Evolutionary conservation across 345 rosid genomes (phyloP), one percentile per base, ranked within the genome.

Genomic region (Citrus australasica): DNA sequence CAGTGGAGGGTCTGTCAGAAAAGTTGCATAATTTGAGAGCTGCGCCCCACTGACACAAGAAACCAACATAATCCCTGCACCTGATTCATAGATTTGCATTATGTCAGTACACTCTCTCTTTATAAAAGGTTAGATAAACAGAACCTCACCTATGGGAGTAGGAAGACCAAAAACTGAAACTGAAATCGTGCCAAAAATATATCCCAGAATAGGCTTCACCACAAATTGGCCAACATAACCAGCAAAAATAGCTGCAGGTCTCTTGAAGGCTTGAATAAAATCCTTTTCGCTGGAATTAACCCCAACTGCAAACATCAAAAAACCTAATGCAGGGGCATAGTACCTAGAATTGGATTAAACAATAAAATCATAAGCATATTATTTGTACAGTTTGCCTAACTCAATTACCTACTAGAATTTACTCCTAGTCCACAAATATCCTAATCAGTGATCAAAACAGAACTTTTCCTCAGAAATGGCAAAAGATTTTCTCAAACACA

Each of bases 21-120:
- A 95, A 69, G 99, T 92, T 0, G 99, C 95, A 83, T 95, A 95
- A 83, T 86, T 95, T 67, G 99, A 93, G 68, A 95, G 87, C 89
- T 95, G 99, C 63, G 99, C 98, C 37, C 99, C 98, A 62, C 99
- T 93, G 28, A 95, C 99, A 79, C 99, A 95, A 32, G 99, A 93
- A 56, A 88, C 96, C 89, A 95, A 83, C 99, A 92, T 95, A 79
- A 95, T 89, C 81, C 99, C 98, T 1, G 96, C 98, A 80, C 97
- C 97, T 92, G 83, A 76, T 35, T 67, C 79, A 79, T 35, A 46
- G 32, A 80, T 71, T 35, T 22, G 67, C 77, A 75, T 63, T 69
- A 64, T 28, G n/a, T 86, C 30, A 71, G 48, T 46, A 71, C 19
- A 55, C 5, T 9, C 28, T 60, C 32, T 55, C 71, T 67, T 48